Evolutionary conservation across 2,329 filamentous ascomycete genomes (phyloP), one percentile per base, ranked within the genome.

Genomic region (Colletotrichum orbiculare): DNA sequence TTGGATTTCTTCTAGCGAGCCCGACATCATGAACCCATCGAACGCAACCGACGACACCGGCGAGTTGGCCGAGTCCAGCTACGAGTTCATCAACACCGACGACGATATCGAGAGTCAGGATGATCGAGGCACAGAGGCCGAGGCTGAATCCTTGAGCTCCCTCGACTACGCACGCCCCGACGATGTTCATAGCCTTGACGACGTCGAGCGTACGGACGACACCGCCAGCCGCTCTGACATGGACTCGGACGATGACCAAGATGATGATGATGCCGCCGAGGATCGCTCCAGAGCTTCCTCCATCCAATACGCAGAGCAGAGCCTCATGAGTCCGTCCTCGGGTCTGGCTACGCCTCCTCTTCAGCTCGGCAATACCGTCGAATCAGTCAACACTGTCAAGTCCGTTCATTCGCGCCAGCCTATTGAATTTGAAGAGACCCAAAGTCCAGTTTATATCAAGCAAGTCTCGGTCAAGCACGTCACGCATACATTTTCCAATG

Each of bases 1-100:
- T 79, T 88, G 85, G 85, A 79, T 89, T 53, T 86, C 84, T 7
- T 82, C 81, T 57, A 87, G 85, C 71, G 81, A 85, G 37, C 84
- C 84, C 56, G 82, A 85, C 75, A 86, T 87, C 68, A 86, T 87
- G 83, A 80, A 79, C 68, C 75, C 80, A 25, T 76, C 77, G 42
- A 76, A 73, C 57, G 70, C 78, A 47, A 76, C 77, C 35, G 78
- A 81, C 63, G 82, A 84, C 45, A 80, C 34, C 15, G 46, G 47
- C 35, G 46, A 82, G 84, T 73, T 88, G 71, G 76, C 80, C 71
- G 86, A 87, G 71, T 86, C 86, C 60, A 79, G 84, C 64, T 89
- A 85, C 73, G 86, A 88, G 71, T 76, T 88, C 52, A 83, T 89
- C 73, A 78, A 78, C 69, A 83, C 81, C 60, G 85, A 87, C 67